A percentile compares a stretch with the other conserved stretches of the same genome.
Conservation (phyloP, 2,329 filamentous ascomycete species). For the Aciculosporium take region DNA sequence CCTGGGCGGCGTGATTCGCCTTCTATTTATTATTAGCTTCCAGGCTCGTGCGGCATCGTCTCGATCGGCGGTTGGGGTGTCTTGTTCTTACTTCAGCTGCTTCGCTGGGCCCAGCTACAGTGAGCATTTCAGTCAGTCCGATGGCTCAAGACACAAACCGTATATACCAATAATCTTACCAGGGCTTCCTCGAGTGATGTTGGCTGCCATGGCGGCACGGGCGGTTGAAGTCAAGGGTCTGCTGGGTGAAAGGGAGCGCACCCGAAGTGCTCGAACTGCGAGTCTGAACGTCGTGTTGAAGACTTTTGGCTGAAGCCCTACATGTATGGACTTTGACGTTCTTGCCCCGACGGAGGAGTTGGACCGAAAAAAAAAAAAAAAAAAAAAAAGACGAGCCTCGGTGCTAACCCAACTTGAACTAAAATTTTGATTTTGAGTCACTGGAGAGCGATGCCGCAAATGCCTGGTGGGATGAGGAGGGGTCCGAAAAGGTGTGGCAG, state of each 20-base stretch:
- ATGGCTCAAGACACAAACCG: background rate
- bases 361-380: background rate
- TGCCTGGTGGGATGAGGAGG: constrained; percentile 9
- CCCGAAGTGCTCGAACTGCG: constrained; percentile 40
- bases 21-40: constrained; percentile 17
- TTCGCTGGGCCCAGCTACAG: constrained; percentile 28
- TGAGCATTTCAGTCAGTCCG: constrained; percentile 12
- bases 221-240: constrained; percentile 23
- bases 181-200: constrained; percentile 33
- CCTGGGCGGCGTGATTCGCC: constrained; percentile 11
- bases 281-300: constrained; percentile 34
- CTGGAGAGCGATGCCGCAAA: background rate
- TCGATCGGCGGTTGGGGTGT: constrained; percentile 23
- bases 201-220: constrained; percentile 43
- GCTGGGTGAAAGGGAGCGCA: constrained; percentile 39
- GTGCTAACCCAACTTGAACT: background rate
- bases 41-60: constrained; percentile 25
- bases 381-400: constrained; percentile 1
- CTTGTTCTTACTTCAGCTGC: constrained; percentile 22
- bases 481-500: constrained; percentile 9
- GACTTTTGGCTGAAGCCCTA: constrained; percentile 23
- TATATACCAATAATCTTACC: constrained; percentile 13
- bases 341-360: constrained; percentile 8
- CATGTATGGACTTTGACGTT: constrained; percentile 19
- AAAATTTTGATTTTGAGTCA: constrained; percentile 14